phyloP scores from a whole-genome alignment of 192 early-diverging fungal species.

The Allomyces arbusculus region DNA sequence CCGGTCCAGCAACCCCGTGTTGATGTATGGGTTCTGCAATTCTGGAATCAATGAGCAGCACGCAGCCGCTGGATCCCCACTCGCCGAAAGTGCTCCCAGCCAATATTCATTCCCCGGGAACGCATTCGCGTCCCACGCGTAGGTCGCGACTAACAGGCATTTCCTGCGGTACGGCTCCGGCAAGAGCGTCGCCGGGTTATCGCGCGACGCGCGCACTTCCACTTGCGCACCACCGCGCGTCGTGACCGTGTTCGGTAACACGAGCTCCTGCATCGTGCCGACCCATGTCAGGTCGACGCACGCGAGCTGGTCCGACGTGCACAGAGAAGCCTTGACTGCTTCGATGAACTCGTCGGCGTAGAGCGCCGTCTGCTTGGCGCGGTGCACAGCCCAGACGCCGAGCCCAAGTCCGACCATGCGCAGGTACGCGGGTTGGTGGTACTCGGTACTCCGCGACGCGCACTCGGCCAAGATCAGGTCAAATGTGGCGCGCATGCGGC shows the following conservation, averaged over 20 bases:
- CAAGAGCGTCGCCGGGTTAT: not conserved
- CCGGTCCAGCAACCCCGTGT: not conserved
- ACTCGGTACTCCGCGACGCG: not conserved
- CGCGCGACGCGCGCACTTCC: not conserved
- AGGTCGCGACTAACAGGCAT: not conserved
- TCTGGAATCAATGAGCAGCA: constrained; percentile 16
- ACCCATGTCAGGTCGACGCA: not conserved
- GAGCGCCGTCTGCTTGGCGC: not conserved
- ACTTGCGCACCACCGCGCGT: not conserved
- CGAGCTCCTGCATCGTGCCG: not conserved
- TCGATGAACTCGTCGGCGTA: not conserved
- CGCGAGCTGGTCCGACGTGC: not conserved
- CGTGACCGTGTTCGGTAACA: not conserved
- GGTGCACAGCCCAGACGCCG: not conserved
- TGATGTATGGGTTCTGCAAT: constrained; percentile 17
- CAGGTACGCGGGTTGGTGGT: not conserved
- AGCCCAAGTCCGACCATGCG: not conserved
- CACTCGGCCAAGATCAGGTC: not conserved
- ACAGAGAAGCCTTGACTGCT: no score
- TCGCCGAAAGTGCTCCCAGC: constrained; percentile 8
- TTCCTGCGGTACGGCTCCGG: not conserved
- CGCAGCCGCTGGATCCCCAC: constrained; percentile 18
- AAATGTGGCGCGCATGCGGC: not conserved
- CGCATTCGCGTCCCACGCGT: constrained; percentile 3
- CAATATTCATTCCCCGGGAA: constrained; percentile 22